These are phyloP conservation scores for Prunus yedoensis DNA, from an alignment of 331 rosid genomes.

Conservation along the genomic window DNA sequence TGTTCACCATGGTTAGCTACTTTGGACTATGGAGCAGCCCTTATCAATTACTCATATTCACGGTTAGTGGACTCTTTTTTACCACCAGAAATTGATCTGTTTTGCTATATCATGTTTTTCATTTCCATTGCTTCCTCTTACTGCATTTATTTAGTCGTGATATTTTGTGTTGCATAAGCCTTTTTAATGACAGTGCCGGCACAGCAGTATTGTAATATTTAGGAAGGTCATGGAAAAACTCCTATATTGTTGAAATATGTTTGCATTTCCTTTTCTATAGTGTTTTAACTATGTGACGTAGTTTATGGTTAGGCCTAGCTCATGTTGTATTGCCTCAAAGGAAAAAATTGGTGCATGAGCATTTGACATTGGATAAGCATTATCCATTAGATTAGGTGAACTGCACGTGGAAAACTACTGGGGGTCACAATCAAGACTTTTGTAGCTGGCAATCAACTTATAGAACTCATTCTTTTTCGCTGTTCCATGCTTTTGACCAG, in stretches of 20 bases:
- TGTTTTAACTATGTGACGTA: not conserved
- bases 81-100: not conserved
- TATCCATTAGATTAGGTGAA: slow-evolving; percentile 41
- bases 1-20: not conserved
- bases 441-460: slow-evolving; percentile 14
- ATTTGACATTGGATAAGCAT: slow-evolving; percentile 34
- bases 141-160: not conserved
- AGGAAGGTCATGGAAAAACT: not conserved
- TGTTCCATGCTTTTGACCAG: slow-evolving; percentile 29
- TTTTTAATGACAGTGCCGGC: not conserved
- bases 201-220: not conserved
- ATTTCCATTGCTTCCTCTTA: no score
- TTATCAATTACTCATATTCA: not conserved
- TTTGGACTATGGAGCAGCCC: not conserved
- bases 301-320: slow-evolving; percentile 32
- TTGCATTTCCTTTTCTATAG: not conserved
- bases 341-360: slow-evolving; percentile 14
- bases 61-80: not conserved
- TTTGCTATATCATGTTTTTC: no score
- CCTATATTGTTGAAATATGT: not conserved
- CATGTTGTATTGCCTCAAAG: slow-evolving; percentile 15
- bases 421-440: slow-evolving; percentile 39
- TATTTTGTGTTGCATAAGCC: not conserved
- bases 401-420: slow-evolving; percentile 52
- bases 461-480: not conserved